Conservation (phyloP, 2,329 filamentous ascomycete genomes). For the Aspergillus fijiensis region DNA sequence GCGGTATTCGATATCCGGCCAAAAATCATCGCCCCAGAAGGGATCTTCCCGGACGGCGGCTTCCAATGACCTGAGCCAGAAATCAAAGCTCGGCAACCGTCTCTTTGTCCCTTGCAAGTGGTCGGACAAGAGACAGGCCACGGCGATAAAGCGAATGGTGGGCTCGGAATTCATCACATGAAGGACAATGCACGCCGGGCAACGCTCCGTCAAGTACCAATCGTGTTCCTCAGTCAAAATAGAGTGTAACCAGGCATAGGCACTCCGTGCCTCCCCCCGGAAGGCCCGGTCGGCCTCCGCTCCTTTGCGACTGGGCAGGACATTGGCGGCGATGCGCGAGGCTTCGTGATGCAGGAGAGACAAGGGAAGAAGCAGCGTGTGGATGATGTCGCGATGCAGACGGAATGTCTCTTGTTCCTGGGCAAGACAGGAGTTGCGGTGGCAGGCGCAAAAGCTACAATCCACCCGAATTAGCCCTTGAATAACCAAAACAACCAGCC, state of each 20-base stretch:
- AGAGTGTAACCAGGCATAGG: slow-evolving; percentile 60
- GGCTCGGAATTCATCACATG: slow-evolving; percentile 47
- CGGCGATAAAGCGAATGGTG: slow-evolving; percentile 44
- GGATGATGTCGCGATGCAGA: slow-evolving; percentile 59
- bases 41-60: slow-evolving; percentile 43
- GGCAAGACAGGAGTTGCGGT: slow-evolving; percentile 32
- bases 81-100: slow-evolving; percentile 34
- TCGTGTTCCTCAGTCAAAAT: slow-evolving; percentile 58
- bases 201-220: slow-evolving; percentile 58
- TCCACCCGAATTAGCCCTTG: slow-evolving; percentile 10
- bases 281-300: slow-evolving; percentile 59
- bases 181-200: slow-evolving; percentile 49
- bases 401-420: slow-evolving; percentile 40
- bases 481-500: background rate
- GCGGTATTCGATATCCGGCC: slow-evolving; percentile 43
- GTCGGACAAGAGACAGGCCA: slow-evolving; percentile 43
- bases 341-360: slow-evolving; percentile 58
- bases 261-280: slow-evolving; percentile 55
- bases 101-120: slow-evolving; percentile 27
- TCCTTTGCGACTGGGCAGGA: slow-evolving; percentile 48
- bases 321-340: slow-evolving; percentile 52
- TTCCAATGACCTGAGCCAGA: slow-evolving; percentile 41
- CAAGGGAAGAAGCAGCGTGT: slow-evolving; percentile 59
- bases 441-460: slow-evolving; percentile 38
- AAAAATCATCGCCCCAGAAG: slow-evolving; percentile 45